Conservation (phyloP, 1,139 yeast species). For the Nakaseomyces nivariensis region DNA sequence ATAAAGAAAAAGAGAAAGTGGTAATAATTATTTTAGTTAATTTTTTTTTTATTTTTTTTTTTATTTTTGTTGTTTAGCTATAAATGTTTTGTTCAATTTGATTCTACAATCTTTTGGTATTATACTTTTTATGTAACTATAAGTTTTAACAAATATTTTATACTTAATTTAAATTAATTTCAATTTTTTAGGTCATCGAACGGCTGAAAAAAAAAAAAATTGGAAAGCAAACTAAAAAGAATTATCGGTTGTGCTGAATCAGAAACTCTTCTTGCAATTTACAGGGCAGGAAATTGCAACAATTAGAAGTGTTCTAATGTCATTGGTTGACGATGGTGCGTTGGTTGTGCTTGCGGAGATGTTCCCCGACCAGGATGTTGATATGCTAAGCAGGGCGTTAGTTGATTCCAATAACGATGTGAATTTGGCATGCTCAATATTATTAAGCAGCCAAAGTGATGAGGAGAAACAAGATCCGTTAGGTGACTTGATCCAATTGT, state of each 20-base stretch:
- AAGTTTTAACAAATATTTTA: too few species aligned
- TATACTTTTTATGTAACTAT: too few species aligned
- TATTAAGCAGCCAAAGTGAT: constrained; percentile 13
- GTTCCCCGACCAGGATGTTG: constrained; percentile 16
- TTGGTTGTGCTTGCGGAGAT: constrained; percentile 9
- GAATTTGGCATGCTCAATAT: constrained; percentile 20
- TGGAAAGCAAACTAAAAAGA: too few species aligned
- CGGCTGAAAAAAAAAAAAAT: too few species aligned
- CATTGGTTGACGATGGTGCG: neutral
- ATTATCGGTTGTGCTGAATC: too few species aligned
- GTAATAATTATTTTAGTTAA: neutral
- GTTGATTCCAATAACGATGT: constrained; percentile 17
- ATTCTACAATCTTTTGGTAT: too few species aligned
- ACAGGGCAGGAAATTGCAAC: neutral
- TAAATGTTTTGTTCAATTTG: neutral
- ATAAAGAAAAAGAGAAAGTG: neutral
- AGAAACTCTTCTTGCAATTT: too few species aligned
- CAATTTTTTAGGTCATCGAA: too few species aligned
- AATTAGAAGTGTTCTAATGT: neutral
- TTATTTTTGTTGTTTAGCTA: neutral
- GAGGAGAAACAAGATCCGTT: neutral
- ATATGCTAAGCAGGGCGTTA: constrained; percentile 11
- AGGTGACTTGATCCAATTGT: constrained; percentile 9
- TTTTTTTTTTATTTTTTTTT: neutral
- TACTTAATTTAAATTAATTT: too few species aligned